Evolutionary conservation across 352 stramenopile species (phyloP).

Genomic region (Globisporangium ultimum): DNA sequence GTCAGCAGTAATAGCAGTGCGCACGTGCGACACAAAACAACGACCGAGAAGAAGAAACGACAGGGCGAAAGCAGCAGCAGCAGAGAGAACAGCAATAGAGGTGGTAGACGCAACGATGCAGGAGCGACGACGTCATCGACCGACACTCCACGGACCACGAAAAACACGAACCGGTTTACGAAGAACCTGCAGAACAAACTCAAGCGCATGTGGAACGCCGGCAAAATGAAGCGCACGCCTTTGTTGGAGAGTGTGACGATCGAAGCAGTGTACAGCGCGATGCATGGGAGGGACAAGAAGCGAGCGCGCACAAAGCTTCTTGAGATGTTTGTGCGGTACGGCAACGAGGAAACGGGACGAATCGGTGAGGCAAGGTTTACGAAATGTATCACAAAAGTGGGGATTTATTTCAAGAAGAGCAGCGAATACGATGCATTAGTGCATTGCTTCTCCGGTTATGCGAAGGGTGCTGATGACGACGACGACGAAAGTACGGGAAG

Average conservation of each 20-base stretch:
- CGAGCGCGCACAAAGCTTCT: slow-evolving; percentile 35
- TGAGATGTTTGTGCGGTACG: slow-evolving; percentile 51
- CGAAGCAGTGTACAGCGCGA: slow-evolving; percentile 45
- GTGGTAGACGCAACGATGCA: neutral
- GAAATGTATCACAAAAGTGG: slow-evolving; percentile 56
- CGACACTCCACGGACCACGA: slow-evolving; percentile 5
- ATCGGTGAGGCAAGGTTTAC: slow-evolving; percentile 44
- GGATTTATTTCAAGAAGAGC: slow-evolving; percentile 37
- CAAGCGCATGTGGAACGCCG: slow-evolving; percentile 27
- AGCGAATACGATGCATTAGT: slow-evolving; percentile 33
- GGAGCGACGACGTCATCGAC: slow-evolving; percentile 2
- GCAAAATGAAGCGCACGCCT: slow-evolving; percentile 48
- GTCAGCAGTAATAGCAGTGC: neutral
- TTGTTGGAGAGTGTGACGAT: slow-evolving; percentile 44
- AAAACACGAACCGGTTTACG: slow-evolving; percentile 5
- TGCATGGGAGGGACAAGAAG: slow-evolving; percentile 42
- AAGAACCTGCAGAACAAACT: slow-evolving; percentile 21
- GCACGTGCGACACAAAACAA: neutral
- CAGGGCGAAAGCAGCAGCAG: neutral
- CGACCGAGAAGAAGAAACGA: slow-evolving; percentile 9
- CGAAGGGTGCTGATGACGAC: neutral
- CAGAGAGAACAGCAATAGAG: neutral
- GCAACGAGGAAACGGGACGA: slow-evolving; percentile 26
- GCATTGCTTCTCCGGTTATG: slow-evolving; percentile 32
- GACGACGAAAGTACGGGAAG: slow-evolving; percentile 8